Evolutionary conservation across 1,284 basidiomycete genomes (phyloP), one percentile per base, ranked within the genome.

Genomic region (Fistulinella cinereoalba): DNA sequence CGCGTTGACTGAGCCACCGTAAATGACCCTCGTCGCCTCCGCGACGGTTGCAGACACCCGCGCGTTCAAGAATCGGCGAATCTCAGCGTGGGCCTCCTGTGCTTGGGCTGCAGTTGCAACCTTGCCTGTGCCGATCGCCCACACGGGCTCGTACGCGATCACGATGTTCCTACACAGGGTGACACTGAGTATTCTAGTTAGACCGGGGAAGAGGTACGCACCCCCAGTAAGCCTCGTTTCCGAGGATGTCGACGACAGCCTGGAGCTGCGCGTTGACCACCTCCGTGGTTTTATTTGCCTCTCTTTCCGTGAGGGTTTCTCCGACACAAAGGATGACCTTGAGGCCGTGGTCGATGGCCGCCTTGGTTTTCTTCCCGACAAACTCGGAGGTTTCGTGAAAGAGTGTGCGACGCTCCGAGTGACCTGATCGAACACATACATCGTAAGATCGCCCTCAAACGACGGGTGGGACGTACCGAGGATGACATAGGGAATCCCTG

Each of bases 121-220:
- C 72, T 92, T 96, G 56, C 93, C 94, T 18, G 94, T 97, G 46
- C 95, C 96, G 66, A 99, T 99, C 33, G 96, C 97, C 97, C 96
- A 99, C 24, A 99, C 96, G 38, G 92, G 92, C 68, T 95, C 92
- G 68, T 94, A 99, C 16, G 96, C 96, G 61, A 99, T 78, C 53
- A 99, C 96, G 65, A 98, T 77, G 61, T 91, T 85, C 67, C 90
- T 92, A 6, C 8, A 36, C 21, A 9, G 3, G 27, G 29, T 29
- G 10, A n/a, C 6, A 40, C 43, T 36, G 18, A 37, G 16, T n/a
- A n/a, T 16, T 44, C 19, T 13, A 28, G 16, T 44, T 2, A 4
- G 22, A 27, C 31, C 47, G 41, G 1, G 12, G 12, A 10, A 4
- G 12, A 37, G n/a, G 13, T 10, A 70, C 77, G 56, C 53, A 92